These are phyloP conservation scores for Mrakia blollopis DNA, from an alignment of 768 basidiomycete species.

Conservation along the genomic window DNA sequence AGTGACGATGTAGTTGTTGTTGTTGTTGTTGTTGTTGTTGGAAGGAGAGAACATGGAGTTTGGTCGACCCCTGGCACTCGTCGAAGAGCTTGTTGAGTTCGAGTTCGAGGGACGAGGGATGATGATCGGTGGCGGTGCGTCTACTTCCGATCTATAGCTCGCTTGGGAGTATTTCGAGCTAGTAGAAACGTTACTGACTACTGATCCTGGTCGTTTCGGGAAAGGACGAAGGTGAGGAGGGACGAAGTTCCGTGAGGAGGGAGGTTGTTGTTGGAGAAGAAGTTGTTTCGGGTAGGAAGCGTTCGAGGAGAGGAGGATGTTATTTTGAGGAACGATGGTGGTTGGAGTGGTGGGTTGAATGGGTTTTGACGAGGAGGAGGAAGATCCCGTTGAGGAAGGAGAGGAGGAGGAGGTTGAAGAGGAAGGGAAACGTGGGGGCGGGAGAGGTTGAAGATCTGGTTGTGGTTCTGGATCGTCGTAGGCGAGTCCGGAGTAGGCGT, in stretches of 20 bases:
- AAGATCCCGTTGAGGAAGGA: background rate
- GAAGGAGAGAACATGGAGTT: background rate
- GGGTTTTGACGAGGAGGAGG: background rate
- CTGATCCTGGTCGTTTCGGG: conserved; percentile 17
- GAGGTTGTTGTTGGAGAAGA: background rate
- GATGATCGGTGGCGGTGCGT: conserved; percentile 23
- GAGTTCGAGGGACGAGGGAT: background rate
- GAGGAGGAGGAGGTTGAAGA: background rate
- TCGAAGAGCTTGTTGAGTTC: too few relatives aligned
- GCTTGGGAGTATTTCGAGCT: conserved; percentile 28
- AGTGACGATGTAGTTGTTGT: background rate
- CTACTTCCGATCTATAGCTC: conserved; percentile 15
- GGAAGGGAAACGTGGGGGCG: background rate
- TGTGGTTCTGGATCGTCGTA: conserved; percentile 16
- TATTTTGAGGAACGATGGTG: background rate
- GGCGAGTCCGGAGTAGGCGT: conserved; percentile 24
- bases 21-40: too few relatives aligned
- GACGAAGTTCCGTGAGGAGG: background rate
- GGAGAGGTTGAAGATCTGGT: background rate
- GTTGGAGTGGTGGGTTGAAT: background rate
- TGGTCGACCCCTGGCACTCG: background rate
- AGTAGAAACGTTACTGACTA: conserved; percentile 12
- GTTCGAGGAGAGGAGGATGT: background rate
- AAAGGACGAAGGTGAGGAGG: background rate
- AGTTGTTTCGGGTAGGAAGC: background rate